Conservation (phyloP, 495 filamentous ascomycete genomes). For the Xylaria grammica region DNA sequence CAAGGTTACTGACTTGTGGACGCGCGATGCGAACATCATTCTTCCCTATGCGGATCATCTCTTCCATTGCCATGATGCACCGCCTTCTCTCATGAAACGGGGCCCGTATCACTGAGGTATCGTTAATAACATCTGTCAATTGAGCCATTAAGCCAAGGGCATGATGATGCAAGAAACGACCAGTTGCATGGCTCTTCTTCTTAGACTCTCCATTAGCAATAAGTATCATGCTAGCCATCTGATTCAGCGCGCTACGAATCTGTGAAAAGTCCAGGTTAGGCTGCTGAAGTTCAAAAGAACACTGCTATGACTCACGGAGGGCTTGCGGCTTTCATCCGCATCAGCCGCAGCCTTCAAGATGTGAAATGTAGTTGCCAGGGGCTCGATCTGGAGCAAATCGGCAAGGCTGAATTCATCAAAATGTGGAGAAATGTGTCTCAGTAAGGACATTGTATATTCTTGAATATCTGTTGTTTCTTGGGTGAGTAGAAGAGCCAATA, state of each 20-base stretch:
- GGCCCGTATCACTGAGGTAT: constrained; percentile 60
- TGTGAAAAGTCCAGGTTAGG: constrained; percentile 32
- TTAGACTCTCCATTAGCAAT: constrained; percentile 50
- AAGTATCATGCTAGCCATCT: constrained; percentile 69
- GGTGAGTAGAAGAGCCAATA: constrained; percentile 76
- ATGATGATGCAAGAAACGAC: constrained; percentile 85
- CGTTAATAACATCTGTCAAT: constrained; percentile 81
- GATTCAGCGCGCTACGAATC: constrained; percentile 67
- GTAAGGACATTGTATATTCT: constrained; percentile 66
- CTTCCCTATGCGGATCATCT: constrained; percentile 79
- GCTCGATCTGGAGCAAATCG: constrained; percentile 75
- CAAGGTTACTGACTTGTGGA: constrained; percentile 69
- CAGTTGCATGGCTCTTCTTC: constrained; percentile 58
- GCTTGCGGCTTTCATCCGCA: constrained; percentile 63
- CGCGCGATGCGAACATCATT: constrained; percentile 75
- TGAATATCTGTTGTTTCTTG: constrained; percentile 73
- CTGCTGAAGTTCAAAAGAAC: constrained; percentile 13
- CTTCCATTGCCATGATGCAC: constrained; percentile 80
- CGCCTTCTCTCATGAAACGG: constrained; percentile 70
- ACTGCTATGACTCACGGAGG: constrained; percentile 41
- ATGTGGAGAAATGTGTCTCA: constrained; percentile 68
- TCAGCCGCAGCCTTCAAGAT: constrained; percentile 83
- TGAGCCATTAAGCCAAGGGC: constrained; percentile 87
- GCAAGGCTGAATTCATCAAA: constrained; percentile 70
- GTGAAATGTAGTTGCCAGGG: constrained; percentile 75